A percentile compares a stretch with the other conserved stretches of the same genome.
Evolutionary conservation across 2,329 filamentous ascomycete species (phyloP).

Genomic region (Tricladium varicosporioides): DNA sequence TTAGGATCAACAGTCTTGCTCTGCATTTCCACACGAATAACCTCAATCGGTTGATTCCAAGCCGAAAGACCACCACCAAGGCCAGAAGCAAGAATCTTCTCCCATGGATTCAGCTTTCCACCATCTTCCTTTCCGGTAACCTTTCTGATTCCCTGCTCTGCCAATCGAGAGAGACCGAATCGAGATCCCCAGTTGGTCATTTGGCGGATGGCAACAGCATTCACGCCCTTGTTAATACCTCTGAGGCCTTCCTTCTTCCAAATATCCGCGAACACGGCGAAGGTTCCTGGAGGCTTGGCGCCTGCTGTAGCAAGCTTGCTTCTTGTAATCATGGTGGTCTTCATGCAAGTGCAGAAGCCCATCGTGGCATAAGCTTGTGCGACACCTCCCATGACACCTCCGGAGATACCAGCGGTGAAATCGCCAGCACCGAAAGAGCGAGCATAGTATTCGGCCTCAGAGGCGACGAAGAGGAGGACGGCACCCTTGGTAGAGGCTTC

Average conservation of each 20-base stretch:
- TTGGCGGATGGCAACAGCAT: constrained; percentile 96
- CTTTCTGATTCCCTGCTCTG: constrained; percentile 82
- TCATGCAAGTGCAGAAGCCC: constrained; percentile 99
- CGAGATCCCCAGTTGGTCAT: constrained; percentile 99
- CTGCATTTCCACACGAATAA: constrained; percentile 99
- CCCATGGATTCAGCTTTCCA: constrained; percentile 72
- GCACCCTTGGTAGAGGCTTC: constrained; percentile 99
- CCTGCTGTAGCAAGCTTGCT: constrained; percentile 87
- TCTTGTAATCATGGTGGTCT: constrained; percentile 99
- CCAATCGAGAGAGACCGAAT: constrained; percentile 89
- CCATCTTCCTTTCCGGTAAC: constrained; percentile 74
- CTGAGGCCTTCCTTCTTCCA: constrained; percentile 90
- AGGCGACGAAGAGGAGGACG: constrained; percentile 97
- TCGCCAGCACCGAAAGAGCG: constrained; percentile 78
- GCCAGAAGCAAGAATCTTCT: constrained; percentile 86
- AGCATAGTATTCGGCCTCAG: constrained; percentile 95
- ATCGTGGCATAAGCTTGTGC: constrained; percentile 99
- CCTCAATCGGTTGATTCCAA: constrained; percentile 99
- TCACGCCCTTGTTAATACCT: constrained; percentile 98
- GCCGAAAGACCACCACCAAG: constrained; percentile 92
- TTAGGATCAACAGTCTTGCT: constrained; percentile 98
- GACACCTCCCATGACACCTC: constrained; percentile 91
- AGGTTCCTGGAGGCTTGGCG: constrained; percentile 83
- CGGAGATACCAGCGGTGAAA: constrained; percentile 84
- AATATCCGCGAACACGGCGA: constrained; percentile 94